Conservation (phyloP, 371 early-diverging fungal genomes). For the Chytridium lagenaria region DNA sequence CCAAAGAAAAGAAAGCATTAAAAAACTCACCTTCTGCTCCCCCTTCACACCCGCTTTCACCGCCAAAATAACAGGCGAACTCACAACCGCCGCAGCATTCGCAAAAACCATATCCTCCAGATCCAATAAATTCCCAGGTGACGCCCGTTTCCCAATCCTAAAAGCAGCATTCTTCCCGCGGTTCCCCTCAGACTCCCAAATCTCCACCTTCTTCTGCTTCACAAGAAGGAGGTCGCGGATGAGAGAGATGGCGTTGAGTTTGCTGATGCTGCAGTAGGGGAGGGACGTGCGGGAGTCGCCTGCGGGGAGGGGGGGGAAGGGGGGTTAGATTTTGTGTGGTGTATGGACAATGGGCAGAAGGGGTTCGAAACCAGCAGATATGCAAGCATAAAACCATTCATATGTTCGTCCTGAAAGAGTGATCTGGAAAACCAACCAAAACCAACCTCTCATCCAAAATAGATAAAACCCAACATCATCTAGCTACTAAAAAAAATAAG, state of each 20-base stretch:
- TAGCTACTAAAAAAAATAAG: background rate
- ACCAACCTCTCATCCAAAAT: no score
- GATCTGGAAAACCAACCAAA: no score
- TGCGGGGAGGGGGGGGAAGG: conserved; percentile 44
- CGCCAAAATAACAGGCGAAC: conserved; percentile 84
- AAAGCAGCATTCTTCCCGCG: conserved; percentile 38
- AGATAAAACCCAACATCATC: background rate
- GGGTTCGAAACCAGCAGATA: no score
- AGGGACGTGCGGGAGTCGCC: conserved; percentile 50
- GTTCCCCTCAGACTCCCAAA: conserved; percentile 74
- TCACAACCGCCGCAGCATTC: conserved; percentile 65
- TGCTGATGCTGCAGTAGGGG: conserved; percentile 79
- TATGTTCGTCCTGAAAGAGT: no score
- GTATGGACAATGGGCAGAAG: no score
- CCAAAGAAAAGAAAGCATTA: background rate
- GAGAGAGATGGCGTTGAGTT: conserved; percentile 74
- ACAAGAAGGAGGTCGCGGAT: conserved; percentile 79
- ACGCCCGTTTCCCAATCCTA: conserved; percentile 60
- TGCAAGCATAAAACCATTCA: no score
- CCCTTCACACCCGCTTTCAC: conserved; percentile 64
- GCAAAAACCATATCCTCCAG: conserved; percentile 89
- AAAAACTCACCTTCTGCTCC: conserved; percentile 58
- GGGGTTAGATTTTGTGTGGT: background rate
- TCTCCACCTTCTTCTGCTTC: conserved; percentile 80
- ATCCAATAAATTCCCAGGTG: conserved; percentile 90